phyloP scores from a whole-genome alignment of 176 grass and related monocot genomes.

The Ensete ventricosum region DNA sequence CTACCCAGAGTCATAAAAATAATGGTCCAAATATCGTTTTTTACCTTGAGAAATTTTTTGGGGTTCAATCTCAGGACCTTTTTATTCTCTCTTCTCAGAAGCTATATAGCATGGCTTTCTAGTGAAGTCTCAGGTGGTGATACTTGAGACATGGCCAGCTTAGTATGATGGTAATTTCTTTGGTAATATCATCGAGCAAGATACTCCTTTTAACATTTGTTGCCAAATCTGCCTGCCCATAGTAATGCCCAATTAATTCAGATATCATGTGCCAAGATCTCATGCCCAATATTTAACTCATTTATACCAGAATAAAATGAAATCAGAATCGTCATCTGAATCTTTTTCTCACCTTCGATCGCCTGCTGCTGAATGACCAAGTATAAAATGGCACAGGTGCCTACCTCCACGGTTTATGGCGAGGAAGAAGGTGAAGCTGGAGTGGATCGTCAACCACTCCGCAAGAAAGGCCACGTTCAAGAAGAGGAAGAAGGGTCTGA shows the following conservation, averaged over 20 bases:
- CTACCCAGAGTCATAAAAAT: no score
- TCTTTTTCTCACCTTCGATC: neutral
- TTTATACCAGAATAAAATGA: neutral
- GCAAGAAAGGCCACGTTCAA: neutral
- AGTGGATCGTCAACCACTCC: constrained; percentile 5
- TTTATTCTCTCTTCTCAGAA: no score
- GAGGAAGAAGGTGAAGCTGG: constrained; percentile 16
- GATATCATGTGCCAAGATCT: neutral
- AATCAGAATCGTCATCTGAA: neutral
- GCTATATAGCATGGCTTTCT: no score
- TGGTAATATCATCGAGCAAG: no score
- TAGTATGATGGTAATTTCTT: no score
- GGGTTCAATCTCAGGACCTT: no score
- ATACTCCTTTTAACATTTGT: no score
- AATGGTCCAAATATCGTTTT: no score
- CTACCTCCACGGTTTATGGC: neutral
- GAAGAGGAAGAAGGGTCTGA: constrained; percentile 15
- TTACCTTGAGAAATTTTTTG: no score
- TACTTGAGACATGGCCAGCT: no score
- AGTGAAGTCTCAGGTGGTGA: no score
- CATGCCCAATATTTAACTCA: neutral
- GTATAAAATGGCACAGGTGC: neutral
- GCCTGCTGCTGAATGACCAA: neutral
- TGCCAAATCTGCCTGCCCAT: neutral
- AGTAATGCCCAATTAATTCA: neutral